Conservation (phyloP, 1,139 yeast species). For the Suhomyces panamericanus region DNA sequence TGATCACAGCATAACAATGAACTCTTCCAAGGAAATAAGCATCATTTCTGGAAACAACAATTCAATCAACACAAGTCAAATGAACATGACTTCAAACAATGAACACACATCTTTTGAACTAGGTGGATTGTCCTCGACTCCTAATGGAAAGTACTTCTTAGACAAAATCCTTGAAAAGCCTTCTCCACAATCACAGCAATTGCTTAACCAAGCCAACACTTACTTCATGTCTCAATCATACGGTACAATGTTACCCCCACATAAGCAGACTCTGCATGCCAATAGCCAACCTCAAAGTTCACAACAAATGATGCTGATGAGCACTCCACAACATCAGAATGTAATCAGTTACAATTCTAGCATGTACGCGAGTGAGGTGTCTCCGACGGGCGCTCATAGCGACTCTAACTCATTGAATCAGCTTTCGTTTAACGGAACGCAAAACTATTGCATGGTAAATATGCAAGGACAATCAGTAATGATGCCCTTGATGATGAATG, state of each 20-base stretch:
- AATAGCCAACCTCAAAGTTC: slow-evolving; percentile 16
- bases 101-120: slow-evolving; percentile 43
- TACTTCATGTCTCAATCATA: slow-evolving; percentile 22
- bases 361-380: slow-evolving; percentile 11
- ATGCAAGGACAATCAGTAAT: slow-evolving; percentile 17
- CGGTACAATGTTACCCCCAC: slow-evolving; percentile 32
- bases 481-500: slow-evolving; percentile 15
- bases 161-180: slow-evolving; percentile 44
- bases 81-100: slow-evolving; percentile 20
- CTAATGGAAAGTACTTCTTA: slow-evolving; percentile 42
- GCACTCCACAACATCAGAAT: slow-evolving; percentile 43
- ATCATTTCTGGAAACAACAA: slow-evolving; percentile 29
- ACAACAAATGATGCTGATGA: slow-evolving; percentile 38
- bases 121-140: slow-evolving; percentile 42
- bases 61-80: slow-evolving; percentile 31
- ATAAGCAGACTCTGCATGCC: slow-evolving; percentile 16
- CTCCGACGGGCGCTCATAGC: slow-evolving; percentile 10
- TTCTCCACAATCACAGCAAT: slow-evolving; percentile 33
- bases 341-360: slow-evolving; percentile 17
- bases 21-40: slow-evolving; percentile 26
- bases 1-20: slow-evolving; percentile 21
- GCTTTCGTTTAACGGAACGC: slow-evolving; percentile 8
- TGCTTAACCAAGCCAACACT: slow-evolving; percentile 22
- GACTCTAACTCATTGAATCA: slow-evolving; percentile 6
- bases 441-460: slow-evolving; percentile 14